Conservation (phyloP, 2,329 filamentous ascomycete genomes). For the Exophiala oligosperma region DNA sequence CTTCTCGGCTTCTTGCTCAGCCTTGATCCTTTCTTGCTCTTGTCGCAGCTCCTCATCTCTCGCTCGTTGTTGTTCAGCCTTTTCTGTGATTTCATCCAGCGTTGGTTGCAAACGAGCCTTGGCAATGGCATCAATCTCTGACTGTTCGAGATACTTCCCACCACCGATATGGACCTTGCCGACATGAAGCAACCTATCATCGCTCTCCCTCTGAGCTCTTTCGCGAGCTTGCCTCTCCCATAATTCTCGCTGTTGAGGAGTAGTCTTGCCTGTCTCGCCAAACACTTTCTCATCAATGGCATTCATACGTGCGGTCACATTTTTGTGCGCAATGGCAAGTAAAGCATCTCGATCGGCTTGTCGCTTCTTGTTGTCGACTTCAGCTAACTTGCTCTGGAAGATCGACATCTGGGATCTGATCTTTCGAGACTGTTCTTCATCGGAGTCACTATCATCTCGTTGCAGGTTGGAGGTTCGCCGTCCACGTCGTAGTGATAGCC, state of each 20-base stretch:
- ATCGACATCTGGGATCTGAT: constrained; percentile 79
- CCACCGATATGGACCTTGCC: constrained; percentile 71
- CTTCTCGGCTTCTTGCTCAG: constrained; percentile 51
- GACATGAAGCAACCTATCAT: constrained; percentile 58
- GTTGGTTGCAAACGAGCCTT: constrained; percentile 76
- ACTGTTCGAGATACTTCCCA: constrained; percentile 75
- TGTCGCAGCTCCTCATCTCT: constrained; percentile 62
- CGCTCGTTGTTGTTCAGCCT: constrained; percentile 70
- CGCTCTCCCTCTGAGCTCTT: constrained; percentile 65
- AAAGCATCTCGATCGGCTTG: constrained; percentile 73
- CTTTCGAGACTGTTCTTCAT: constrained; percentile 67
- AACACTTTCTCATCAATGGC: constrained; percentile 81
- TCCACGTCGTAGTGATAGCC: constrained; percentile 56
- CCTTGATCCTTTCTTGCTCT: constrained; percentile 65
- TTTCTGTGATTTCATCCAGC: constrained; percentile 79
- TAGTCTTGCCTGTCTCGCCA: constrained; percentile 71
- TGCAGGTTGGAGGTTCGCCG: constrained; percentile 61
- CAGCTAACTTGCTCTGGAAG: constrained; percentile 66
- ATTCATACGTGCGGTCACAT: constrained; percentile 76
- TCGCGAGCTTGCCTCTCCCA: constrained; percentile 78
- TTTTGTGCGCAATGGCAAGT: constrained; percentile 76
- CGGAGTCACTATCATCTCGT: constrained; percentile 57
- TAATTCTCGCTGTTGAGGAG: constrained; percentile 65
- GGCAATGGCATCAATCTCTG: constrained; percentile 78
- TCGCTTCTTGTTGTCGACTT: constrained; percentile 72